phyloP scores from a whole-genome alignment of 768 basidiomycete genomes.

The Leccinellum albellum region DNA sequence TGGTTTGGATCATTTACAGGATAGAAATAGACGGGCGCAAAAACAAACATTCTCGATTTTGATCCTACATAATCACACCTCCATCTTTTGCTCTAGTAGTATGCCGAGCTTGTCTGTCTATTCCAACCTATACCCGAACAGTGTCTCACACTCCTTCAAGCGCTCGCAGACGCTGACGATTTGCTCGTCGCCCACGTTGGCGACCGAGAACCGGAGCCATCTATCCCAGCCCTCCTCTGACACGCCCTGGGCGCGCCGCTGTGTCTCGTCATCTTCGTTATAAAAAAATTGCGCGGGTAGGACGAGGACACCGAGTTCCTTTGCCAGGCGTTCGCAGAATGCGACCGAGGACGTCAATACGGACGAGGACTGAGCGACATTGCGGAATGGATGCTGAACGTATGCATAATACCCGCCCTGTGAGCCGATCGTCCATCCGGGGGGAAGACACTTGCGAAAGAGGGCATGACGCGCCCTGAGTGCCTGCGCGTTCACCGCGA shows the following conservation, averaged over 20 bases:
- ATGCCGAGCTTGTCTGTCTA: background rate
- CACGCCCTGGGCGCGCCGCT: constrained; percentile 19
- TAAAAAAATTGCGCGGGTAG: constrained; percentile 67
- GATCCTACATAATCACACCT: background rate
- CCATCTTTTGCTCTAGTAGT: background rate
- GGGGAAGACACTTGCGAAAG: constrained; percentile 48
- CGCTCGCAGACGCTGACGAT: constrained; percentile 51
- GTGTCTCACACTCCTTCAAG: constrained; percentile 36
- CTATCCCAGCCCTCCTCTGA: constrained; percentile 42
- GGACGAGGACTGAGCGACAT: constrained; percentile 1
- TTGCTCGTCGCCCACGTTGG: constrained; percentile 69
- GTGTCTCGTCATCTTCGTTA: constrained; percentile 11
- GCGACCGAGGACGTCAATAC: constrained; percentile 37
- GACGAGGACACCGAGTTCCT: constrained; percentile 58
- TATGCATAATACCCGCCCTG: constrained; percentile 80
- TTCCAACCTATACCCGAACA: constrained; percentile 35
- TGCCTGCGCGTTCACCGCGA: constrained; percentile 46
- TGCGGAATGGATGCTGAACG: constrained; percentile 60
- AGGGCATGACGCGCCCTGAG: constrained; percentile 52
- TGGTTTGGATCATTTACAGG: no score
- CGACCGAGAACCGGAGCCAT: constrained; percentile 79
- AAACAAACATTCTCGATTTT: no score
- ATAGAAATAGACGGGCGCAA: no score
- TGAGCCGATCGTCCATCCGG: constrained; percentile 57
- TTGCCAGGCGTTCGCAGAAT: constrained; percentile 58